Conservation (phyloP, 441 rosid genomes). For the Biscutella auriculata region DNA sequence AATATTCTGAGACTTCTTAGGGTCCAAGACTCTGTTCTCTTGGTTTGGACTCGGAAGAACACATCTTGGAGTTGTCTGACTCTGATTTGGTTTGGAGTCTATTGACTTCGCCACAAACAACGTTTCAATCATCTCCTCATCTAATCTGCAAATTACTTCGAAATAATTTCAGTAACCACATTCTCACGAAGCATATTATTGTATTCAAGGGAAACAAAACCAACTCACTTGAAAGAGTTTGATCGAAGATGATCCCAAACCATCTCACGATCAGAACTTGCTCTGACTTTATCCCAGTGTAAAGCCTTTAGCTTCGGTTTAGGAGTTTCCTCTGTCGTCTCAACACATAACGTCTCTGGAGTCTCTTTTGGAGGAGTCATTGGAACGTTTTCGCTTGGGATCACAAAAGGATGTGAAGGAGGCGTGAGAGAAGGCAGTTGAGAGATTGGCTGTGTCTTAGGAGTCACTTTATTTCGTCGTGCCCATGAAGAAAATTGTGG, state of each 20-base stretch:
- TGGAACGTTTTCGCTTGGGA: slow-evolving; percentile 31
- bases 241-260: slow-evolving; percentile 97
- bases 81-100: slow-evolving; percentile 37
- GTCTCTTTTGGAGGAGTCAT: slow-evolving; percentile 35
- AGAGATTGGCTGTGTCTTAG: slow-evolving; percentile 28
- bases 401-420: slow-evolving; percentile 74
- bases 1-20: slow-evolving; percentile 84
- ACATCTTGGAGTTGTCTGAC: slow-evolving; percentile 40
- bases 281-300: slow-evolving; percentile 99
- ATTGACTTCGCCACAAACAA: slow-evolving; percentile 72
- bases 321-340: slow-evolving; percentile 38
- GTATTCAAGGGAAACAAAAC: not conserved
- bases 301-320: slow-evolving; percentile 85
- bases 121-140: slow-evolving; percentile 95
- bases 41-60: slow-evolving; percentile 41
- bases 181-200: not conserved
- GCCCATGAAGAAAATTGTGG: slow-evolving; percentile 32
- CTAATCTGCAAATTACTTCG: slow-evolving; percentile 72
- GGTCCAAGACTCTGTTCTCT: slow-evolving; percentile 79
- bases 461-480: slow-evolving; percentile 25
- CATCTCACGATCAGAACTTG: slow-evolving; percentile 97
- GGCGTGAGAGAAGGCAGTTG: slow-evolving; percentile 52
- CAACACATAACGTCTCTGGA: slow-evolving; percentile 29
- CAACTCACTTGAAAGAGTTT: slow-evolving; percentile 81
- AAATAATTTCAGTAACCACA: not conserved